These are phyloP conservation scores for Phaeosphaeria sp. DNA, from an alignment of 2,329 filamentous ascomycete genomes.

Conservation along the genomic window DNA sequence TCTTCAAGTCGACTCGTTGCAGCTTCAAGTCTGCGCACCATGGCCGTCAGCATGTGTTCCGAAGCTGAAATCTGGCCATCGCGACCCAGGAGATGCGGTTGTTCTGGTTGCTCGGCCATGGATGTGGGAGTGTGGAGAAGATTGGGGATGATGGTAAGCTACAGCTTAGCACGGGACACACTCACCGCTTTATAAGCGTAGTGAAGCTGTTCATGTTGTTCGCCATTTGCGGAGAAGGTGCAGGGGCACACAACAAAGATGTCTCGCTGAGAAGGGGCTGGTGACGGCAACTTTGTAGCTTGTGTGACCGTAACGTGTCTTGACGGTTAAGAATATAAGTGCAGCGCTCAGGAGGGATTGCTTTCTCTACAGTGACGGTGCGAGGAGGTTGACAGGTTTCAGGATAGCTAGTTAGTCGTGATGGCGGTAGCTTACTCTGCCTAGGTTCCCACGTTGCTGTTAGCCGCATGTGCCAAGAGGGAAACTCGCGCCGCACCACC, in stretches of 20 bases:
- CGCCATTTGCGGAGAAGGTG: constrained; percentile 63
- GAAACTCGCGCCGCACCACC: background rate
- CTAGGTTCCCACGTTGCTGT: constrained; percentile 10
- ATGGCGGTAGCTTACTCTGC: background rate
- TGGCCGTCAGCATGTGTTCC: constrained; percentile 56
- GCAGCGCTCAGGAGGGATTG: background rate
- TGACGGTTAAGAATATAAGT: constrained; percentile 1
- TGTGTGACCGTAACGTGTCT: constrained; percentile 8
- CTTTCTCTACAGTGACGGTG: background rate
- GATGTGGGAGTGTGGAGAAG: background rate
- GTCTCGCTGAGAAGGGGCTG: constrained; percentile 28
- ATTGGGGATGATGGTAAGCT: background rate
- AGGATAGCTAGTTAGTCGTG: background rate
- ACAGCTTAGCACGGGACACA: constrained; percentile 16
- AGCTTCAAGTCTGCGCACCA: constrained; percentile 81
- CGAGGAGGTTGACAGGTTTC: background rate
- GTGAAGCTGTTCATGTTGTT: constrained; percentile 96
- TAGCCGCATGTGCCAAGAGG: constrained; percentile 24
- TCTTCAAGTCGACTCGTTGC: constrained; percentile 96
- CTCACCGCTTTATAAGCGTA: constrained; percentile 96
- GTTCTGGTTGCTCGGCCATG: background rate
- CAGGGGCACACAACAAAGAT: constrained; percentile 32
- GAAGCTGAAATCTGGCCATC: constrained; percentile 24
- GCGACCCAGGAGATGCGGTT: constrained; percentile 20
- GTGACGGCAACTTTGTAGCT: constrained; percentile 33